Conservation (phyloP, 768 basidiomycete species). For the Leccinum variicolor region DNA sequence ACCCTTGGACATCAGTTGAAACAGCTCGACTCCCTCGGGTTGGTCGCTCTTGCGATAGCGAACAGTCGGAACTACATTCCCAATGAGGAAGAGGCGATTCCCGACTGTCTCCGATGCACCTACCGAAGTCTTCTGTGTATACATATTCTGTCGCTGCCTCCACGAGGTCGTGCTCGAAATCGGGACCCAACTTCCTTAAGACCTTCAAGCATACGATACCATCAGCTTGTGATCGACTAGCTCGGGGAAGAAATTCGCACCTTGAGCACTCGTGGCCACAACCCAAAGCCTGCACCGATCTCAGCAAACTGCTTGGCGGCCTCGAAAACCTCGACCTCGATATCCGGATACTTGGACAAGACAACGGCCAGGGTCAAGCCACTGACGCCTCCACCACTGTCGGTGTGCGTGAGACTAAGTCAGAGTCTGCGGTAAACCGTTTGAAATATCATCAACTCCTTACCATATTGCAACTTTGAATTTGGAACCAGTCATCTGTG, state of each 20-base stretch:
- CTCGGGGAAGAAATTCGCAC: conserved; percentile 3
- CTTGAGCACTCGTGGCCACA: conserved; percentile 36
- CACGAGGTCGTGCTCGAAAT: conserved; percentile 16
- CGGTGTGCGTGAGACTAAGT: not conserved
- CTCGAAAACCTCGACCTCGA: conserved; percentile 58
- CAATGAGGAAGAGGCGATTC: not conserved
- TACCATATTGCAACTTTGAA: not conserved
- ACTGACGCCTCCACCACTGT: conserved; percentile 42
- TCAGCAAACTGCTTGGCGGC: conserved; percentile 47
- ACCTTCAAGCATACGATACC: conserved; percentile 11
- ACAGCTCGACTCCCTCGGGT: conserved; percentile 49
- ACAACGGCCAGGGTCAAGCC: conserved; percentile 38
- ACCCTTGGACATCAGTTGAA: conserved; percentile 57
- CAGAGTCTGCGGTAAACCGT: not conserved
- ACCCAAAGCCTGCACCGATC: conserved; percentile 59
- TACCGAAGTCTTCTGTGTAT: conserved; percentile 22
- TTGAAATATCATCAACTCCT: not conserved
- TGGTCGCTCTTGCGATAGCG: conserved; percentile 62
- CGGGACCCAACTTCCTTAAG: conserved; percentile 18
- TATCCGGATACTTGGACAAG: conserved; percentile 42
- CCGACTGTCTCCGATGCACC: not conserved
- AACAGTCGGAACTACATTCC: conserved; percentile 46
- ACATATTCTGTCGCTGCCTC: conserved; percentile 18
- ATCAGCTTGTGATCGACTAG: not conserved
- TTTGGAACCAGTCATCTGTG: not conserved